Evolutionary conservation across 805 yeast species (phyloP).

Genomic region (Saccharomycopsis guyanensis): DNA sequence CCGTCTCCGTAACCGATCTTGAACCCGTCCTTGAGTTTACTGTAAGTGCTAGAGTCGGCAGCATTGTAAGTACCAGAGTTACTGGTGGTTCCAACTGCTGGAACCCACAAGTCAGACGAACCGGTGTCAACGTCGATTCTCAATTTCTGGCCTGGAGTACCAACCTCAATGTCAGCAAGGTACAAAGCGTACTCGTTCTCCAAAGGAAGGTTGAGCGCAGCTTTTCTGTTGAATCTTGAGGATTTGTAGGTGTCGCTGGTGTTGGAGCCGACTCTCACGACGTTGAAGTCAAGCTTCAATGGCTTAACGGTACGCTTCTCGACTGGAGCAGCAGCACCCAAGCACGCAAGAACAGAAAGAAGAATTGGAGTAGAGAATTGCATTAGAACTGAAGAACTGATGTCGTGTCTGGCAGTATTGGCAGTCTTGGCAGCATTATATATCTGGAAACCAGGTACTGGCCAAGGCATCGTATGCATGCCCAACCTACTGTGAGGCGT

Average conservation of each 20-base stretch:
- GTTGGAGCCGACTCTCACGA: constrained; percentile 7
- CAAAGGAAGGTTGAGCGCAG: constrained; percentile 21
- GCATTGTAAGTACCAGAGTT: constrained; percentile 32
- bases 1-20: constrained; percentile 41
- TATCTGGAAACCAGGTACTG: too few species aligned
- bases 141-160: constrained; percentile 37
- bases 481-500: too few species aligned
- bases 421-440: too few species aligned
- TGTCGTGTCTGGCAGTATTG: too few species aligned
- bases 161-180: constrained; percentile 36
- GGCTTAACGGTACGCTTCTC: neutral
- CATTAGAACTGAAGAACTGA: too few species aligned
- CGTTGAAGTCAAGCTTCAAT: constrained; percentile 8
- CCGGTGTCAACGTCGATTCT: constrained; percentile 42
- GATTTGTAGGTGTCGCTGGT: neutral
- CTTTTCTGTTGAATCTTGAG: neutral
- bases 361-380: constrained; percentile 12
- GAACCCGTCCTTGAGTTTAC: constrained; percentile 29
- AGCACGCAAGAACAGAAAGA: neutral
- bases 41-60: constrained; percentile 29
- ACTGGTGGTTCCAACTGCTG: constrained; percentile 23
- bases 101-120: constrained; percentile 43
- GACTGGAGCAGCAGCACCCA: constrained; percentile 14
- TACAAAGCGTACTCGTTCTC: constrained; percentile 37
- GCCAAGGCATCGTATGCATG: too few species aligned